Evolutionary conservation across 805 yeast species (phyloP).

Genomic region (Maudiozyma barnettii): DNA sequence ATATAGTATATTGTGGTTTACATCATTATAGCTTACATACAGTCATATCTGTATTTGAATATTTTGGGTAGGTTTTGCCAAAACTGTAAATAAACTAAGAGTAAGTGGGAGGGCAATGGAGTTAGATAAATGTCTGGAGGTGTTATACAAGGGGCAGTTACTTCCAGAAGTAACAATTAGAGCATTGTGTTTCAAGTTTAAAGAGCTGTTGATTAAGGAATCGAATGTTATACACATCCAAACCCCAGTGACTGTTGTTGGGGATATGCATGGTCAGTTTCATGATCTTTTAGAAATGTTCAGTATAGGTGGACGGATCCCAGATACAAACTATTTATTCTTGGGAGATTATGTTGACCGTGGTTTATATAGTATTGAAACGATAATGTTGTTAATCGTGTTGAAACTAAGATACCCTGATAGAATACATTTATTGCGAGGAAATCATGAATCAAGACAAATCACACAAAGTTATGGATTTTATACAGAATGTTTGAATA

Average conservation of each 20-base stretch:
- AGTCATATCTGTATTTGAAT: too few species aligned
- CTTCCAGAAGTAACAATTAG: conserved; percentile 62
- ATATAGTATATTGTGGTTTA: too few species aligned
- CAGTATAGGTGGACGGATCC: conserved; percentile 86
- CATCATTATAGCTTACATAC: too few species aligned
- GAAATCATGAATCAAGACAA: conserved; percentile 94
- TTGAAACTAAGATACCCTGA: conserved; percentile 82
- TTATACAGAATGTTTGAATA: conserved; percentile 85
- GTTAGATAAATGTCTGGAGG: conserved; percentile 63
- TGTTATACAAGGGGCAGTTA: conserved; percentile 51
- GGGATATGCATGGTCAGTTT: conserved; percentile 96
- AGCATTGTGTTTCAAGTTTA: conserved; percentile 70
- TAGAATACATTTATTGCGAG: conserved; percentile 74
- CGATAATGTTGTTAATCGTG: conserved; percentile 73
- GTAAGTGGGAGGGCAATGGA: conserved; percentile 29
- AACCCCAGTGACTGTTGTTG: conserved; percentile 90
- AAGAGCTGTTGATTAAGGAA: conserved; percentile 68
- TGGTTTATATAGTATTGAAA: conserved; percentile 88
- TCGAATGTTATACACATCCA: conserved; percentile 78
- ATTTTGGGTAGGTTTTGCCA: too few species aligned
- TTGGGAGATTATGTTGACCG: conserved; percentile 95
- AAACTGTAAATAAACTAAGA: too few species aligned
- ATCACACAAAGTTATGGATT: conserved; percentile 97
- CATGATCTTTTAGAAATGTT: conserved; percentile 89
- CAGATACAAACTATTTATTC: conserved; percentile 86